Evolutionary conservation across 2,329 filamentous ascomycete species (phyloP).

Genomic region (Tricladium varicosporioides): DNA sequence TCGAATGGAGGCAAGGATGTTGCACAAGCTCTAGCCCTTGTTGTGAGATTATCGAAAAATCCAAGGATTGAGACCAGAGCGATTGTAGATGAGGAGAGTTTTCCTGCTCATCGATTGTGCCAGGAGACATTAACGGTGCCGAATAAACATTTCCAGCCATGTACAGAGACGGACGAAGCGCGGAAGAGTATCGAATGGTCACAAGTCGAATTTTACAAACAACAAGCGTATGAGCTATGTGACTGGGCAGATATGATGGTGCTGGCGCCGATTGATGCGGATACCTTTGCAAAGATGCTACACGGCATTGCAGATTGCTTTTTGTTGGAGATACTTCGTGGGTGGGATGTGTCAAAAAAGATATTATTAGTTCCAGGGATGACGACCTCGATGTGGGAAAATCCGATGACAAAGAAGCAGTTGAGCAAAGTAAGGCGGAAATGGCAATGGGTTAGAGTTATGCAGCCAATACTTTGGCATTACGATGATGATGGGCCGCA

Average conservation of each 20-base stretch:
- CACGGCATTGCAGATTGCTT: slow-evolving; percentile 79
- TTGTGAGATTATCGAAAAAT: slow-evolving; percentile 65
- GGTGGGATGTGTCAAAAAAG: slow-evolving; percentile 84
- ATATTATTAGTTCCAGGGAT: slow-evolving; percentile 85
- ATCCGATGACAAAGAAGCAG: slow-evolving; percentile 84
- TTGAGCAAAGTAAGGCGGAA: slow-evolving; percentile 78
- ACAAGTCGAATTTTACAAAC: slow-evolving; percentile 48
- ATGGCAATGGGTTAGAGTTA: slow-evolving; percentile 83
- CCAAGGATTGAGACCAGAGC: slow-evolving; percentile 59
- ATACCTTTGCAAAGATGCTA: slow-evolving; percentile 84
- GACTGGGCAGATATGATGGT: slow-evolving; percentile 87
- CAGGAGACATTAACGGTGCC: slow-evolving; percentile 61
- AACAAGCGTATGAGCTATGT: slow-evolving; percentile 65
- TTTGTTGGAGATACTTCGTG: slow-evolving; percentile 75
- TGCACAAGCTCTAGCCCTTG: slow-evolving; percentile 63
- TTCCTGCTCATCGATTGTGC: slow-evolving; percentile 48
- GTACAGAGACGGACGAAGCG: slow-evolving; percentile 23
- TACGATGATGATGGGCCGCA: slow-evolving; percentile 57
- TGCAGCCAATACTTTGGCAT: slow-evolving; percentile 80
- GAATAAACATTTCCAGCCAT: slow-evolving; percentile 45
- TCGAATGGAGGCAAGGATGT: slow-evolving; percentile 64
- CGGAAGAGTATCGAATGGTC: slow-evolving; percentile 28
- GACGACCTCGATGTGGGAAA: slow-evolving; percentile 86
- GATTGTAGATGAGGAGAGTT: slow-evolving; percentile 63
- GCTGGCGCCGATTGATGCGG: slow-evolving; percentile 79